Evolutionary conservation across 352 stramenopile species (phyloP), one percentile per base, ranked within the genome.

Genomic region (Pythium graminicola): DNA sequence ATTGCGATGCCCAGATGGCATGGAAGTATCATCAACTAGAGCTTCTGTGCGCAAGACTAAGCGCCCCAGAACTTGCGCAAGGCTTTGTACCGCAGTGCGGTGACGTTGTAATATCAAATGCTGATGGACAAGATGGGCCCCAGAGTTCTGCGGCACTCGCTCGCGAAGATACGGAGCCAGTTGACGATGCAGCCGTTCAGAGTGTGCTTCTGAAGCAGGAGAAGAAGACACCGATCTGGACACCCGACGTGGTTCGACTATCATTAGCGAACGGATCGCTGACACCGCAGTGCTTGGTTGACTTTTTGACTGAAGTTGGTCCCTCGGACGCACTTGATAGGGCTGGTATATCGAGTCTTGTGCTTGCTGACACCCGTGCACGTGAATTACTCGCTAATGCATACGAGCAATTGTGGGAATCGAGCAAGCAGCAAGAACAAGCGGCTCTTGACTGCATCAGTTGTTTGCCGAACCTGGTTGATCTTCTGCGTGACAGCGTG

Each of bases 11-110:
- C 45, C 70, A 69, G 11, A 44, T 59, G 22, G 28, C 62, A 24
- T 89, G 72, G 72, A 76, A 76, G 33, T 89, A 84, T 62, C 60
- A 76, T 23, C 78, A 92, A 51, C 61, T 95, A 20, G 84, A 95
- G 38, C 47, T 95, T 20, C 66, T 95, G 22, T 95, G 84, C 52
- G 77, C 80, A 55, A 70, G 84, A 29, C 57, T 95, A 6, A 59
- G 81, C 6, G 59, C 89, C 17, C 80, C 78, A 28, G 84, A 95
- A 65, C 67, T 92, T 54, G 74, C 73, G 0, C 78, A 89, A 57
- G 60, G 62, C 1, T 95, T 95, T 58, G 80, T 93, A 9, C 84
- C 84, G 14, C 58, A 68, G 7, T 85, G 69, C 52, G 65, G 78
- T 11, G 72, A 89, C 55, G 56, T 89, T 36, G 55, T 91, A 17